These are phyloP conservation scores for Leccinellum rugosiceps DNA, from an alignment of 768 basidiomycete species.

Conservation along the genomic window DNA sequence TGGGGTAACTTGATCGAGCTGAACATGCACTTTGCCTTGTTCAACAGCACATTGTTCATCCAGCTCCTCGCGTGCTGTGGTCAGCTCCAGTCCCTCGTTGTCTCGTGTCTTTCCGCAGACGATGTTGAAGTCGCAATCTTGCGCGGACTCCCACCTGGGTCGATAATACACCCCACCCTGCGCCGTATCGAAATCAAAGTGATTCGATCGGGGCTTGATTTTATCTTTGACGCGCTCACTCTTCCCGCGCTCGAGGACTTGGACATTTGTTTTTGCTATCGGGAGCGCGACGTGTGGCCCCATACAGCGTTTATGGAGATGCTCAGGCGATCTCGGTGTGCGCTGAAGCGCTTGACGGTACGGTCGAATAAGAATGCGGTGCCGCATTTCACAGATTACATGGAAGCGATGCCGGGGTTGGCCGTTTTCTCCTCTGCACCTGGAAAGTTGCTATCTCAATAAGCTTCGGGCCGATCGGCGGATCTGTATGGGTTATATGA, in stretches of 20 bases:
- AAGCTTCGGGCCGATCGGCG: not conserved
- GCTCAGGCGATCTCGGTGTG: conserved; percentile 23
- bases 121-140: conserved; percentile 8
- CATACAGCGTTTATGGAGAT: conserved; percentile 24
- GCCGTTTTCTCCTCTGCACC: conserved; percentile 11
- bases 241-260: conserved; percentile 31
- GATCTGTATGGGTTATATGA: not conserved
- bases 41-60: conserved; percentile 22
- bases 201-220: conserved; percentile 22
- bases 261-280: conserved; percentile 31
- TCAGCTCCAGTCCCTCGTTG: conserved; percentile 18
- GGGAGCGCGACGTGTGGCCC: conserved; percentile 29
- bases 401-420: conserved; percentile 20
- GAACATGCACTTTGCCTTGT: conserved; percentile 26
- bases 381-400: conserved; percentile 23
- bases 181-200: conserved; percentile 31
- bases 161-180: conserved; percentile 15
- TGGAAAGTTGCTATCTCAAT: not conserved
- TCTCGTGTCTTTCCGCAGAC: conserved; percentile 27
- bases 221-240: conserved; percentile 16
- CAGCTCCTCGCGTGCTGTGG: conserved; percentile 22
- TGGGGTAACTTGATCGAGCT: conserved; percentile 27
- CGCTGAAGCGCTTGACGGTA: conserved; percentile 22
- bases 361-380: conserved; percentile 22
- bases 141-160: conserved; percentile 6